Percentiles rank a stretch among this genome's conserved stretches.
Conservation (phyloP, 2,329 filamentous ascomycete genomes). For the Monilinia polystroma region DNA sequence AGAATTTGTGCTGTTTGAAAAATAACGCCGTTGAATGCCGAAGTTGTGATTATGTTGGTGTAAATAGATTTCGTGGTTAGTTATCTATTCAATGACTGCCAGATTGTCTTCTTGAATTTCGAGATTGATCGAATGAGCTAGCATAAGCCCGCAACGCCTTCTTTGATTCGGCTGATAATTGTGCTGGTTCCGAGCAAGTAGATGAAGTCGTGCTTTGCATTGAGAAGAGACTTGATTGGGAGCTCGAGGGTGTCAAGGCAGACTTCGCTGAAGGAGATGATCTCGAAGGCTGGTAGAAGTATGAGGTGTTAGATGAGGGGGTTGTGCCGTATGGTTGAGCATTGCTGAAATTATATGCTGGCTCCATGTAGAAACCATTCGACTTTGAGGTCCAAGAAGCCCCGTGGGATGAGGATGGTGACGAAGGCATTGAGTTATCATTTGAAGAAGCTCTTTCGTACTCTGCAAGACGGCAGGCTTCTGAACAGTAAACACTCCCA, state of each 20-base stretch:
- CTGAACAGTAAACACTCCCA: conserved; percentile 83
- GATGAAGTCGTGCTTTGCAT: conserved; percentile 63
- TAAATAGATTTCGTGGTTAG: conserved; percentile 4
- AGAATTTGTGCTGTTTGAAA: conserved; percentile 24
- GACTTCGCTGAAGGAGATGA: conserved; percentile 45
- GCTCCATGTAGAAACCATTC: conserved; percentile 65
- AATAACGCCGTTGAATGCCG: conserved; percentile 35
- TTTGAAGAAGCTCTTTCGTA: conserved; percentile 68
- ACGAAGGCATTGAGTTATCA: conserved; percentile 57
- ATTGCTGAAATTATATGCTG: conserved; percentile 72
- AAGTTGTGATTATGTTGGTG: conserved; percentile 25
- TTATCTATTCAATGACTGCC: conserved; percentile 31
- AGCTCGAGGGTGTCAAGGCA: conserved; percentile 68
- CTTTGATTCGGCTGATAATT: conserved; percentile 72
- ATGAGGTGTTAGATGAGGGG: conserved; percentile 42
- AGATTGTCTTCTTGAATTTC: conserved; percentile 40
- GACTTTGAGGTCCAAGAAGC: conserved; percentile 53
- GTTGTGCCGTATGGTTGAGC: conserved; percentile 57
- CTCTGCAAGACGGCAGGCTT: conserved; percentile 84
- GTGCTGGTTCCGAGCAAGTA: conserved; percentile 50
- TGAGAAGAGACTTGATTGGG: conserved; percentile 80
- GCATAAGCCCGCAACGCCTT: conserved; percentile 83
- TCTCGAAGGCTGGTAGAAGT: conserved; percentile 50
- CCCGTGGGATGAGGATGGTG: conserved; percentile 48
- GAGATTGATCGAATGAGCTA: conserved; percentile 76